A percentile compares a stretch with the other conserved stretches of the same genome.
Evolutionary conservation across 805 yeast species (phyloP).

Genomic region (Metschnikowia shivogae): DNA sequence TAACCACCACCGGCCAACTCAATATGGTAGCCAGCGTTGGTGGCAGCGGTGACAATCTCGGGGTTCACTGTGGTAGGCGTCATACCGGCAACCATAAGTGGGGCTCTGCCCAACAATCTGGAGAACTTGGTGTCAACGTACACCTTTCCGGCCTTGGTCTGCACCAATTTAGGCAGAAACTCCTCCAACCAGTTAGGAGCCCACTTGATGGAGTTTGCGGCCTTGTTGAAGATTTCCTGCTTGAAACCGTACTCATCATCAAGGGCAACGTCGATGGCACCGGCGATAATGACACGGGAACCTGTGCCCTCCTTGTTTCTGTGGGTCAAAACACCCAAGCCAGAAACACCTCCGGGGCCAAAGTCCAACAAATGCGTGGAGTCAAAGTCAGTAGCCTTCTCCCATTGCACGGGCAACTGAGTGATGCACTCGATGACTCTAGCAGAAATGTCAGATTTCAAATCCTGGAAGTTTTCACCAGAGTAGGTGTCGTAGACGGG

Average conservation of each 20-base stretch:
- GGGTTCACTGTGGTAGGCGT: constrained; percentile 97
- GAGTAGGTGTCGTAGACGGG: constrained; percentile 90
- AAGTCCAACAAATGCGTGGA: constrained; percentile 92
- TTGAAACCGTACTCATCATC: constrained; percentile 93
- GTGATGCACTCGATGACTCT: constrained; percentile 83
- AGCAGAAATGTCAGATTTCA: constrained; percentile 44
- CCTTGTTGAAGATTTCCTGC: constrained; percentile 84
- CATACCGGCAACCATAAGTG: constrained; percentile 98
- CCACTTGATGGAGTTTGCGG: constrained; percentile 60
- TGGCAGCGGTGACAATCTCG: constrained; percentile 87
- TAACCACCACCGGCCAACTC: constrained; percentile 99
- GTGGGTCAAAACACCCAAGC: constrained; percentile 92
- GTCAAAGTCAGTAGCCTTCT: constrained; percentile 71
- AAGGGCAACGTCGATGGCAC: constrained; percentile 65
- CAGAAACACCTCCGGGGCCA: constrained; percentile 98
- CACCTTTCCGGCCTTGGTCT: constrained; percentile 63
- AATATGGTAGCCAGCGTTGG: constrained; percentile 94
- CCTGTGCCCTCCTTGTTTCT: constrained; percentile 99
- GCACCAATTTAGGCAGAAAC: constrained; percentile 79
- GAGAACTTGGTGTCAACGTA: constrained; percentile 94
- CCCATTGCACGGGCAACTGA: constrained; percentile 92
- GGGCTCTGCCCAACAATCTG: constrained; percentile 87
- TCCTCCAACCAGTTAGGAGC: constrained; percentile 91
- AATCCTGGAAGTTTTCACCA: constrained; percentile 70
- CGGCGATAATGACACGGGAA: constrained; percentile 88